A percentile compares a stretch with the other conserved stretches of the same genome.
Conservation (phyloP, 2,329 filamentous ascomycete genomes). For the Fusarium sp. region DNA sequence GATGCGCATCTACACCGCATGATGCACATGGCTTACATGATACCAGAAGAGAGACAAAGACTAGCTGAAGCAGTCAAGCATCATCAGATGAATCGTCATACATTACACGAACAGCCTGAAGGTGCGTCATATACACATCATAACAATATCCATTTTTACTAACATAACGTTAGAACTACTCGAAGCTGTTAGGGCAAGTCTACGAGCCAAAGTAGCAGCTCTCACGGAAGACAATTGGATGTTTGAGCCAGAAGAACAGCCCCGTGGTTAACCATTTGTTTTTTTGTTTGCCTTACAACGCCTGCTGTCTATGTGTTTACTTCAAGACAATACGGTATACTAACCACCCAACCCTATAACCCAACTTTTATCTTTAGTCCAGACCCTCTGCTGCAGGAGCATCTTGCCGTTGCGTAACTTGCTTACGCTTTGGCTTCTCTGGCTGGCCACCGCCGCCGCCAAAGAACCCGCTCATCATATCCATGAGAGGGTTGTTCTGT, state of each 20-base stretch:
- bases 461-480: constrained; percentile 98
- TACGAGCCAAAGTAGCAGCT: constrained; percentile 78
- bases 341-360: constrained; percentile 13
- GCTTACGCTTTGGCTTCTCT: constrained; percentile 55
- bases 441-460: constrained; percentile 71
- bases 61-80: constrained; percentile 73
- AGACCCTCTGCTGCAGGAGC: constrained; percentile 70
- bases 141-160: constrained; percentile 20
- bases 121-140: constrained; percentile 59
- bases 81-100: constrained; percentile 68
- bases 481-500: constrained; percentile 92
- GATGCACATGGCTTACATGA: constrained; percentile 11
- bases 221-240: constrained; percentile 91
- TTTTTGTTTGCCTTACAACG: constrained; percentile 47
- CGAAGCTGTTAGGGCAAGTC: constrained; percentile 75
- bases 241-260: constrained; percentile 78
- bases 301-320: constrained; percentile 47
- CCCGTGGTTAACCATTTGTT: constrained; percentile 51
- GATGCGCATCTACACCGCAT: not conserved
- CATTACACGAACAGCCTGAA: constrained; percentile 72
- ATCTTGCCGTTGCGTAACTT: constrained; percentile 61
- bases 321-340: constrained; percentile 46
- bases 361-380: constrained; percentile 60
- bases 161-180: constrained; percentile 69
- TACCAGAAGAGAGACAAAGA: constrained; percentile 69